These are phyloP conservation scores for Colletotrichum sojae DNA, from an alignment of 2,329 filamentous ascomycete genomes.

Conservation along the genomic window DNA sequence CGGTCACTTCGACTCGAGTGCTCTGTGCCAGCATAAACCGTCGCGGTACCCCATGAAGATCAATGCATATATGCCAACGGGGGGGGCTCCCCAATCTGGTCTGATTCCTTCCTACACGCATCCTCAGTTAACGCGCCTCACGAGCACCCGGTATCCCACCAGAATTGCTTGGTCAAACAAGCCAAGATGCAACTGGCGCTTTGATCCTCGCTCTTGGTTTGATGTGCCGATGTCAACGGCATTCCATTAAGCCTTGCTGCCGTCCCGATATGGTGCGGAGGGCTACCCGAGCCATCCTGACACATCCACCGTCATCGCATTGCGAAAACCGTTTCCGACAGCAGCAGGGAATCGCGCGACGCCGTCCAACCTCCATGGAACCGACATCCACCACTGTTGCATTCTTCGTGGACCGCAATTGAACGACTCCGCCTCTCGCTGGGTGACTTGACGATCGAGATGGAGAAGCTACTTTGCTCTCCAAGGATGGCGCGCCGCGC, in stretches of 20 bases:
- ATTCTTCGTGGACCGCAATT: slow-evolving; percentile 26
- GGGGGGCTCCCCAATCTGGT: slow-evolving; percentile 18
- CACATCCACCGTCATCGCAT: background rate
- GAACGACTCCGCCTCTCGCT: slow-evolving; percentile 7
- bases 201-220: slow-evolving; percentile 27
- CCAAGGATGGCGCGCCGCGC: background rate
- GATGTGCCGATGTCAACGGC: slow-evolving; percentile 25
- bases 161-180: slow-evolving; percentile 13
- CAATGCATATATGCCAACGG: slow-evolving; percentile 33
- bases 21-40: slow-evolving; percentile 26
- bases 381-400: slow-evolving; percentile 28
- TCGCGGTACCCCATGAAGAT: slow-evolving; percentile 30
- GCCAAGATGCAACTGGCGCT: slow-evolving; percentile 22
- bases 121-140: background rate
- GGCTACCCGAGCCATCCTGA: background rate
- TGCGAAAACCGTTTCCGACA: slow-evolving; percentile 16
- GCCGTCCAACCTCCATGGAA: background rate
- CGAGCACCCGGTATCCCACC: slow-evolving; percentile 8
- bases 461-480: slow-evolving; percentile 4
- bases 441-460: slow-evolving; percentile 11
- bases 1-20: slow-evolving; percentile 15
- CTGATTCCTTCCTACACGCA: background rate
- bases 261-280: slow-evolving; percentile 5
- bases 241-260: slow-evolving; percentile 18
- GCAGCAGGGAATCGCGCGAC: slow-evolving; percentile 5